Base-by-base conservation (phyloP, 306 rosid species). In the Erythrophleum fordii region DNA sequence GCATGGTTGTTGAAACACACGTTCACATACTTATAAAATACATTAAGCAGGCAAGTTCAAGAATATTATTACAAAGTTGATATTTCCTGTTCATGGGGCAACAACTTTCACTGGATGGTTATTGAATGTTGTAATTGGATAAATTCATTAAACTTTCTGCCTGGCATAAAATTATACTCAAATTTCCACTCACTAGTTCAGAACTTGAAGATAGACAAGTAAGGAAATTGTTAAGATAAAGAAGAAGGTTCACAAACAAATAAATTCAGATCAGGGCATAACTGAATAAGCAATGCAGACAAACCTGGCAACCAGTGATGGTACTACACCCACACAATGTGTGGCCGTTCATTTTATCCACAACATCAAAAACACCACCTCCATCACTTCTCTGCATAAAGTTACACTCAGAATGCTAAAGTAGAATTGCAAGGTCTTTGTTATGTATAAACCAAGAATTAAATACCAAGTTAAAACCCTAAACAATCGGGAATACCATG, bases 381-480 rank as follows among this genome's bases (percentile, higher is more conserved):
- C 98, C 99, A 62, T 93, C 94, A 83, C 98, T 91, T 89, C 99
- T 89, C 99, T 95, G 96, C 93, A 88, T 74, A 44, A 81, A 78
- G 46, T 75, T 77, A 26, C 77, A 80, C 58, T 84, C 31, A 73
- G 79, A 76, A 85, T 82, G 74, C 39, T 79, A 67, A 69, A 64
- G 45, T 61, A 52, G 67, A 83, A 76, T 8, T 29, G 34, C 37
- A 66, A 81, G 60, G 11, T n/a, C 44, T 52, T 79, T 52, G 8
- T 16, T 20, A 35, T 22, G 56, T 53, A 42, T 17, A 60, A 16
- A 59, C 60, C 31, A 60, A 26, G 23, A 67, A 25, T n/a, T 62
- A 59, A 60, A 49, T 48, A 10, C 49, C 58, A 73, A 78, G 56
- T 8, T 41, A 73, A 42, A 67, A 68, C 31, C 41, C 42, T 16